Conservation (phyloP, 2,329 filamentous ascomycete species). For the Cladosporium sp. region DNA sequence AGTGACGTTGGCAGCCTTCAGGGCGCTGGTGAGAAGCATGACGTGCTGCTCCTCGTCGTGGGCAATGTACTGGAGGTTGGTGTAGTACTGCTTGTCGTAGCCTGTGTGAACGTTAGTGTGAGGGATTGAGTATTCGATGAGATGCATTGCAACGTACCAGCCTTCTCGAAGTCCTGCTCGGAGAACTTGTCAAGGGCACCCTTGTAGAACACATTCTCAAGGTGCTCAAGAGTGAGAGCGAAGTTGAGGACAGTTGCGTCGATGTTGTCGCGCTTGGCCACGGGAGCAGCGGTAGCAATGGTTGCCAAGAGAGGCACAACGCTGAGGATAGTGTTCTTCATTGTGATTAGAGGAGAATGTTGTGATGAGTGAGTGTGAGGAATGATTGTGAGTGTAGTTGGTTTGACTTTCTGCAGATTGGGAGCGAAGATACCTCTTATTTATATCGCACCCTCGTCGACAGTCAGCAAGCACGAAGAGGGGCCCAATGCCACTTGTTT, state of each 20-base stretch:
- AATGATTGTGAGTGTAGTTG: not conserved
- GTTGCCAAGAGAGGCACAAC: slow-evolving; percentile 11
- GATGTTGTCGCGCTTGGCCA: slow-evolving; percentile 12
- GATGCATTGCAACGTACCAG: slow-evolving; percentile 36
- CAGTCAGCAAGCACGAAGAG: too few species aligned
- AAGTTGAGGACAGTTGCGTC: slow-evolving; percentile 34
- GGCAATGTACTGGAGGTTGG: slow-evolving; percentile 53
- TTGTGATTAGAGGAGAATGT: not conserved
- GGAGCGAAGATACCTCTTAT: not conserved
- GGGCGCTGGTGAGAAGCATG: slow-evolving; percentile 46
- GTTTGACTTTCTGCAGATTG: not conserved
- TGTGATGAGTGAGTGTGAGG: not conserved
- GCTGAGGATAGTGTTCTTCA: slow-evolving; percentile 18
- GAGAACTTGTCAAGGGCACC: slow-evolving; percentile 56
- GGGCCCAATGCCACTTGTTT: too few species aligned
- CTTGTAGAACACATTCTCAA: slow-evolving; percentile 59
- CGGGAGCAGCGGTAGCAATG: slow-evolving; percentile 5
- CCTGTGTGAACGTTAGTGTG: slow-evolving; percentile 10
- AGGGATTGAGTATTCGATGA: not conserved
- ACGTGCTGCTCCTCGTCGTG: slow-evolving; percentile 58
- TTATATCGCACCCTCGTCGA: not conserved
- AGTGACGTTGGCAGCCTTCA: slow-evolving; percentile 43
- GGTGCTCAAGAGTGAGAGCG: slow-evolving; percentile 41
- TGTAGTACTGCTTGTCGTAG: slow-evolving; percentile 49
- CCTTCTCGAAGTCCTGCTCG: slow-evolving; percentile 47